Conservation (phyloP, 2,329 filamentous ascomycete species). For the Diaporthe citriasiana region DNA sequence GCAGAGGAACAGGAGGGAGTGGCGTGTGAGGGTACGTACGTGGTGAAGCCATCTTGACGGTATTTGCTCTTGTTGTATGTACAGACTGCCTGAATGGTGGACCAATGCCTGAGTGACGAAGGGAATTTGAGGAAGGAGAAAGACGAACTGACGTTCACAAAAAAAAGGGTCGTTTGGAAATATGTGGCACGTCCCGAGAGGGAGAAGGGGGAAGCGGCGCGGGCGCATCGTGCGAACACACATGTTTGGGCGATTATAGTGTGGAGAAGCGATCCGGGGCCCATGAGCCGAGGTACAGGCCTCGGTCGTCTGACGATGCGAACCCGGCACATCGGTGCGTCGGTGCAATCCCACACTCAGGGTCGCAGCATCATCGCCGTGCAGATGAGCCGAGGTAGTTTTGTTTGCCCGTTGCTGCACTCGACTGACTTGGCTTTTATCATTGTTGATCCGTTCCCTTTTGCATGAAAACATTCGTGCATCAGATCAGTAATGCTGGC, state of each 20-base stretch:
- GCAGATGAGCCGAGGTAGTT: conserved; percentile 23
- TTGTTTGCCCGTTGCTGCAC: background rate
- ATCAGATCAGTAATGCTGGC: background rate
- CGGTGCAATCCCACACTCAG: conserved; percentile 10
- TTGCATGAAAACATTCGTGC: background rate
- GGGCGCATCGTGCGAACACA: conserved; percentile 37
- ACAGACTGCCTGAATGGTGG: conserved; percentile 38
- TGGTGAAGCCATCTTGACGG: conserved; percentile 78
- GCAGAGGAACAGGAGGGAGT: conserved; percentile 28
- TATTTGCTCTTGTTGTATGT: conserved; percentile 19
- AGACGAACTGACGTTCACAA: conserved; percentile 6
- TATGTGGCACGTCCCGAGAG: conserved; percentile 36
- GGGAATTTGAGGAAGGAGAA: conserved; percentile 2
- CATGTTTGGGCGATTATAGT: conserved; percentile 26
- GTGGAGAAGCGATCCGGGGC: conserved; percentile 33
- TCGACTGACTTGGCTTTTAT: background rate
- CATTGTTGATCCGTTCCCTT: background rate
- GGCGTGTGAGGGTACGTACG: conserved; percentile 67
- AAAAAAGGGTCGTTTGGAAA: conserved; percentile 1
- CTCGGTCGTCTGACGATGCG: conserved; percentile 32
- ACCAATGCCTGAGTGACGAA: conserved; percentile 18
- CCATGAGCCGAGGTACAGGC: conserved; percentile 31
- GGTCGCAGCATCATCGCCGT: conserved; percentile 23
- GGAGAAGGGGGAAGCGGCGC: conserved; percentile 31
- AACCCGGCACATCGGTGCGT: conserved; percentile 20